phyloP scores from a whole-genome alignment of 2,329 filamentous ascomycete genomes.

The Beauveria caledonica region DNA sequence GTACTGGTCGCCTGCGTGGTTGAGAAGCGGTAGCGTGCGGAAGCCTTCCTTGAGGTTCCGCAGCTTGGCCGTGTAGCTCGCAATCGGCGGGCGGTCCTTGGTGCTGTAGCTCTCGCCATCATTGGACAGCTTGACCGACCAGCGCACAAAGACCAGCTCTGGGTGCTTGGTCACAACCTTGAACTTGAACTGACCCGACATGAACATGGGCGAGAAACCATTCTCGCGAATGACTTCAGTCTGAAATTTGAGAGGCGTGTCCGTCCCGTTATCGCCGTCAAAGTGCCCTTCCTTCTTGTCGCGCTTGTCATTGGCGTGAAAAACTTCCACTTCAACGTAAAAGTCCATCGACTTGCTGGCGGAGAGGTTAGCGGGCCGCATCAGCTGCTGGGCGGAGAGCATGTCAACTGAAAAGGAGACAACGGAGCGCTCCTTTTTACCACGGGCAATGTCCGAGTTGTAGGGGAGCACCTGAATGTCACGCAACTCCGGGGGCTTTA shows the following conservation, averaged over 20 bases:
- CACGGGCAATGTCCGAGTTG: slow-evolving; percentile 42
- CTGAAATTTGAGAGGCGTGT: slow-evolving; percentile 64
- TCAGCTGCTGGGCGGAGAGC: slow-evolving; percentile 90
- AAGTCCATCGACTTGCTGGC: slow-evolving; percentile 73
- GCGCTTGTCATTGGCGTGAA: slow-evolving; percentile 85
- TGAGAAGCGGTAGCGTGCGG: slow-evolving; percentile 82
- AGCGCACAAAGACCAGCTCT: slow-evolving; percentile 86
- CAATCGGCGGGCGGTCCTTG: slow-evolving; percentile 55
- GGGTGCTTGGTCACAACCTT: slow-evolving; percentile 89
- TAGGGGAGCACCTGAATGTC: slow-evolving; percentile 53
- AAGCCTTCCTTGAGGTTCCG: slow-evolving; percentile 85
- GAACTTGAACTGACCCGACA: slow-evolving; percentile 66
- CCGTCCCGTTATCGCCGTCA: slow-evolving; percentile 34
- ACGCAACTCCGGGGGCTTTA: slow-evolving; percentile 83
- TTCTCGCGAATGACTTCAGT: slow-evolving; percentile 80
- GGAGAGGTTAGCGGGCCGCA: slow-evolving; percentile 68
- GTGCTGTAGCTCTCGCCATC: slow-evolving; percentile 61
- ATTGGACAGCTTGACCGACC: slow-evolving; percentile 80
- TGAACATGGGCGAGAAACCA: slow-evolving; percentile 84
- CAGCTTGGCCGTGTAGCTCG: slow-evolving; percentile 88
- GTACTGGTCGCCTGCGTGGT: slow-evolving; percentile 84
- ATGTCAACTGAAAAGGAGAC: slow-evolving; percentile 81
- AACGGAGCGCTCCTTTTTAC: slow-evolving; percentile 70
- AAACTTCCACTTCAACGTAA: slow-evolving; percentile 91
- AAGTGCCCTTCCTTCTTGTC: slow-evolving; percentile 74